A percentile compares a stretch with the other conserved stretches of the same genome.
Evolutionary conservation across 2,329 filamentous ascomycete species (phyloP).

Genomic region (Hypomyces rosellus): DNA sequence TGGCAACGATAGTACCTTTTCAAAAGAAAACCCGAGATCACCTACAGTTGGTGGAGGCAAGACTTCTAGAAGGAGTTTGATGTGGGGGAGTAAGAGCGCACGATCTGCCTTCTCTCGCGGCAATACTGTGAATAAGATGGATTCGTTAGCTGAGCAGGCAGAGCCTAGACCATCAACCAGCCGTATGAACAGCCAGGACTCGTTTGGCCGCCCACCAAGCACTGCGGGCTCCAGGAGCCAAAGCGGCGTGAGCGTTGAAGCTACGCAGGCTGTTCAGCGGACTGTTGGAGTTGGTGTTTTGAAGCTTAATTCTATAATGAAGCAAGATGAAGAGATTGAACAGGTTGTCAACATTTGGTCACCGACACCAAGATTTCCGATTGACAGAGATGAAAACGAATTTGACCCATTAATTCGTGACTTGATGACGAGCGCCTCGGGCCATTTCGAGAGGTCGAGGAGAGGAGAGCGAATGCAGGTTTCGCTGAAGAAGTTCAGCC

Average conservation of each 20-base stretch:
- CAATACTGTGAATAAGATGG: slow-evolving; percentile 43
- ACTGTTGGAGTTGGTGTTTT: slow-evolving; percentile 72
- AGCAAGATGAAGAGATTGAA: slow-evolving; percentile 64
- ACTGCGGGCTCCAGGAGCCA: slow-evolving; percentile 47
- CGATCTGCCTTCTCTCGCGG: slow-evolving; percentile 50
- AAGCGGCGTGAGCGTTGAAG: slow-evolving; percentile 12
- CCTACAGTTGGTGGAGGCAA: slow-evolving; percentile 45
- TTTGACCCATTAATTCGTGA: slow-evolving; percentile 70
- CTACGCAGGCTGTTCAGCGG: slow-evolving; percentile 36
- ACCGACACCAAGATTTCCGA: slow-evolving; percentile 45
- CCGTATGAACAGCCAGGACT: slow-evolving; percentile 39
- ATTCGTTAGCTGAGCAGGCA: slow-evolving; percentile 49
- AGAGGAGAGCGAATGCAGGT: slow-evolving; percentile 73
- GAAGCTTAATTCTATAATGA: slow-evolving; percentile 68
- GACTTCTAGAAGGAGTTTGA: slow-evolving; percentile 55
- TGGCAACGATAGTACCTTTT: slow-evolving; percentile 30
- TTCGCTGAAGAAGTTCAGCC: slow-evolving; percentile 70
- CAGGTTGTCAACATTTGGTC: slow-evolving; percentile 75
- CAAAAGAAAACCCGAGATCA: slow-evolving; percentile 42
- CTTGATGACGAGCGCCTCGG: slow-evolving; percentile 66
- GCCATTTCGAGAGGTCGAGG: slow-evolving; percentile 65
- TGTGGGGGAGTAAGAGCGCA: slow-evolving; percentile 60
- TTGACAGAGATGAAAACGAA: slow-evolving; percentile 55
- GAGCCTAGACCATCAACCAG: slow-evolving; percentile 33
- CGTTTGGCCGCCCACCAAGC: slow-evolving; percentile 38